Evolutionary conservation across 139 green algal genomes (phyloP), one percentile per base, ranked within the genome.

Genomic region (Edaphochlamys debaryana): DNA sequence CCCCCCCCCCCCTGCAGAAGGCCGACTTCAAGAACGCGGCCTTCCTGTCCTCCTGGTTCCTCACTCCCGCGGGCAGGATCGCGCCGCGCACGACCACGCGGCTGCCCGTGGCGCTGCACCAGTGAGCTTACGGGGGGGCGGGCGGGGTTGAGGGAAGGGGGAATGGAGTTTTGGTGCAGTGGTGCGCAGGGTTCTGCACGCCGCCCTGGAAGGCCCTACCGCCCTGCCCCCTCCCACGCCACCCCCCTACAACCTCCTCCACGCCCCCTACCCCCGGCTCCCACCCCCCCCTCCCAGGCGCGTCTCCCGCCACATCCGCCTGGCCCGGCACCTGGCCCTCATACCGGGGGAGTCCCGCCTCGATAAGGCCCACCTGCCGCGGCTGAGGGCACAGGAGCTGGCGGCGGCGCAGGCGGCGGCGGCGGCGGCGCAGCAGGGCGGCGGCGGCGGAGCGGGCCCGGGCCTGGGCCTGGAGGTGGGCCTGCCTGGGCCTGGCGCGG

Each of bases 21-120:
- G 79, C 79, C 23, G 85, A 89, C 72, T 89, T 78, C 72, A 84
- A 84, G 66, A 89, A 89, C 67, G 85, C 79, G 23, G 79, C 62
- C 23, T 89, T 89, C 64, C 67, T 89, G 60, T 32, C 69, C 29
- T 66, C 71, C 34, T 80, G 73, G 73, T 89, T 89, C 67, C 38
- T 89, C 48, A 81, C 79, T 3, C 79, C 85, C 9, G 79, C 79
- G 2, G 85, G 85, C 29, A 48, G 79, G 32, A 23, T 89, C 56
- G 67, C 86, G 50, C 69, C 79, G 34, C 62, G 85, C 48, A 20
- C 40, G 2, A 38, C 79, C 58, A 87, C 81, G 7, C 41, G 45
- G 48, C 70, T 87, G 69, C 81, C 81, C 5, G 42, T 87, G 32
- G 22, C 58, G 38, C 54, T 74, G 22, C 81, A 87, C 71, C 71